Evolutionary conservation across 257 asterid genomes (phyloP).

Genomic region (Rubia yunnanensis): DNA sequence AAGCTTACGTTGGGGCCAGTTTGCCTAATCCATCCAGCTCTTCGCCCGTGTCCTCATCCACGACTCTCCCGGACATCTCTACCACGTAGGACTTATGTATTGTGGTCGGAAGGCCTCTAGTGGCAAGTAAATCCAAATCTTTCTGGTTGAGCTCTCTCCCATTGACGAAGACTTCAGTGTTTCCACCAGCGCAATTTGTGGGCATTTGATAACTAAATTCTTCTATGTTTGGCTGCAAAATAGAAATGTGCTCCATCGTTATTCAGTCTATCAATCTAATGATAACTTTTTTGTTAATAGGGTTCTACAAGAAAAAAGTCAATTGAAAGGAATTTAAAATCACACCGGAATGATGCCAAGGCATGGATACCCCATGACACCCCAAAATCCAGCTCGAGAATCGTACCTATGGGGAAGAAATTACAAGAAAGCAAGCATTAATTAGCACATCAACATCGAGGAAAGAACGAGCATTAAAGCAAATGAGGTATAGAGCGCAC

Average conservation of each 20-base stretch:
- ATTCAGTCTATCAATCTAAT: background rate
- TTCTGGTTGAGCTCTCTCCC: conserved; percentile 89
- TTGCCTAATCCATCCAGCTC: conserved; percentile 82
- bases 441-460: conserved; percentile 1
- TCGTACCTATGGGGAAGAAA: conserved; percentile 58
- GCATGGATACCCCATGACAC: conserved; percentile 90
- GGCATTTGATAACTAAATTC: conserved; percentile 69
- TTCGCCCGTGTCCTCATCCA: conserved; percentile 79
- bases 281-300: background rate
- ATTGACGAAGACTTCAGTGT: conserved; percentile 61
- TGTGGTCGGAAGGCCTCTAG: conserved; percentile 71
- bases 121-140: conserved; percentile 70
- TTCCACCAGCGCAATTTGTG: conserved; percentile 74
- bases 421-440: background rate
- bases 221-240: conserved; percentile 82
- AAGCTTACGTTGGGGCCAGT: conserved; percentile 95
- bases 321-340: conserved; percentile 12
- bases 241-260: conserved; percentile 6
- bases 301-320: background rate
- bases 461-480: background rate
- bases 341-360: conserved; percentile 81
- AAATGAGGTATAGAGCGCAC: conserved; percentile 27
- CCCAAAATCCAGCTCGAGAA: conserved; percentile 90
- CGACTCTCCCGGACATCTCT: conserved; percentile 69
- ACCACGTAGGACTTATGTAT: conserved; percentile 53